These are phyloP conservation scores for Talaromyces sp. DNA, from an alignment of 2,329 filamentous ascomycete species.

Conservation along the genomic window DNA sequence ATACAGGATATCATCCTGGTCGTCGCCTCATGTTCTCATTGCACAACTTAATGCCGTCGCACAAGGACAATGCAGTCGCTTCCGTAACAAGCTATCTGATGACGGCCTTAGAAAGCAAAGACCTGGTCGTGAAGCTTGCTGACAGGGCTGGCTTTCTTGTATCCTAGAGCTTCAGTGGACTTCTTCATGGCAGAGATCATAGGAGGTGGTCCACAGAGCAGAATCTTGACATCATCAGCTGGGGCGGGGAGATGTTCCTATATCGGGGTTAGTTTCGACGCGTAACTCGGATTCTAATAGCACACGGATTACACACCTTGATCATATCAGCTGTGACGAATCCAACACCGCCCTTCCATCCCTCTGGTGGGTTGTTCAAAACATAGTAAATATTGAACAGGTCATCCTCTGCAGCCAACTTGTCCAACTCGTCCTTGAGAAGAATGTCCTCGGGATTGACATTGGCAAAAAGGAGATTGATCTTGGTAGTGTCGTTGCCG, in stretches of 20 bases:
- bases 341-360: conserved; percentile 86
- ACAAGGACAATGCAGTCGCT: neutral
- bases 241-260: conserved; percentile 65
- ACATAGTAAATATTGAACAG: conserved; percentile 90
- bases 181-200: conserved; percentile 99
- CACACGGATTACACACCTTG: conserved; percentile 52
- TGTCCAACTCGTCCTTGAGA: conserved; percentile 84
- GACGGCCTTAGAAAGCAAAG: conserved; percentile 74
- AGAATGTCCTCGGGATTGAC: conserved; percentile 90
- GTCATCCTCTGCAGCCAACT: conserved; percentile 68
- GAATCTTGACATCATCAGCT: conserved; percentile 81
- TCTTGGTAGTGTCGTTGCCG: conserved; percentile 75
- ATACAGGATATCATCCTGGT: neutral
- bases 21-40: neutral
- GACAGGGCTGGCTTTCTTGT: conserved; percentile 84
- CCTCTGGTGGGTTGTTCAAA: conserved; percentile 88
- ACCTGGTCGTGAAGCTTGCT: conserved; percentile 98
- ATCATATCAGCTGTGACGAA: conserved; percentile 97
- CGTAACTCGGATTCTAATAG: neutral
- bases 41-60: neutral
- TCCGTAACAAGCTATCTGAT: neutral
- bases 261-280: neutral
- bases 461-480: conserved; percentile 96
- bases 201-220: conserved; percentile 90
- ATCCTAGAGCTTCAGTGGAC: conserved; percentile 80